A percentile compares a stretch with the other conserved stretches of the same genome.
Conservation (phyloP, 768 basidiomycete genomes). For the Pisolithus marmoratus region DNA sequence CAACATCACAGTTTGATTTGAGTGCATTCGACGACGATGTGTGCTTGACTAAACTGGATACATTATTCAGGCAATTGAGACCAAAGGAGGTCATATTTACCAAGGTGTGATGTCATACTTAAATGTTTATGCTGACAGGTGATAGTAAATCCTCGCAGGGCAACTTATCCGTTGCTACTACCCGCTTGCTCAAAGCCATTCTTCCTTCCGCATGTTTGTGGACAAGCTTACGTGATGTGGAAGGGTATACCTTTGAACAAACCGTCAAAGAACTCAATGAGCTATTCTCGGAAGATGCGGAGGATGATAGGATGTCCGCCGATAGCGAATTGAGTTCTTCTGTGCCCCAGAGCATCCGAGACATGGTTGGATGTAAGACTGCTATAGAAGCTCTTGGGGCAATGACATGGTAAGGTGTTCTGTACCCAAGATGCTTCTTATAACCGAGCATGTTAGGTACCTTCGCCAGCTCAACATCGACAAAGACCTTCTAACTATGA, state of each 20-base stretch:
- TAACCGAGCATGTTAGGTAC: constrained; percentile 45
- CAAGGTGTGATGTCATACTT: constrained; percentile 49
- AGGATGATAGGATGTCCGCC: constrained; percentile 42
- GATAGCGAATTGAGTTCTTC: constrained; percentile 30
- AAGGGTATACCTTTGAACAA: constrained; percentile 74
- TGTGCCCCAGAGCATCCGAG: constrained; percentile 69
- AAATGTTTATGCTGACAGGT: not conserved
- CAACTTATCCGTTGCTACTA: constrained; percentile 77
- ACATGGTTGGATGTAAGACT: constrained; percentile 56
- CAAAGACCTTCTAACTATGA: constrained; percentile 91
- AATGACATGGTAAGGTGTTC: constrained; percentile 71
- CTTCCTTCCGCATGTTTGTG: constrained; percentile 80
- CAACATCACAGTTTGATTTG: constrained; percentile 93
- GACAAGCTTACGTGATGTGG: constrained; percentile 78
- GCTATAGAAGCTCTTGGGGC: constrained; percentile 86
- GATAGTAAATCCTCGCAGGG: constrained; percentile 44
- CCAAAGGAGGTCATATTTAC: constrained; percentile 89
- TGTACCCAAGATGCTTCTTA: not conserved
- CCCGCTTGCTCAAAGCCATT: constrained; percentile 73
- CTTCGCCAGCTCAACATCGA: constrained; percentile 92
- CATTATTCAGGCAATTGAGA: constrained; percentile 82
- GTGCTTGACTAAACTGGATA: constrained; percentile 89
- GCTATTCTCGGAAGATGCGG: constrained; percentile 49
- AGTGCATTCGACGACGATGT: constrained; percentile 89
- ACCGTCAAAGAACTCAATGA: constrained; percentile 62